These are phyloP conservation scores for Madurella fahalii DNA, from an alignment of 2,329 filamentous ascomycete species.

Conservation along the genomic window DNA sequence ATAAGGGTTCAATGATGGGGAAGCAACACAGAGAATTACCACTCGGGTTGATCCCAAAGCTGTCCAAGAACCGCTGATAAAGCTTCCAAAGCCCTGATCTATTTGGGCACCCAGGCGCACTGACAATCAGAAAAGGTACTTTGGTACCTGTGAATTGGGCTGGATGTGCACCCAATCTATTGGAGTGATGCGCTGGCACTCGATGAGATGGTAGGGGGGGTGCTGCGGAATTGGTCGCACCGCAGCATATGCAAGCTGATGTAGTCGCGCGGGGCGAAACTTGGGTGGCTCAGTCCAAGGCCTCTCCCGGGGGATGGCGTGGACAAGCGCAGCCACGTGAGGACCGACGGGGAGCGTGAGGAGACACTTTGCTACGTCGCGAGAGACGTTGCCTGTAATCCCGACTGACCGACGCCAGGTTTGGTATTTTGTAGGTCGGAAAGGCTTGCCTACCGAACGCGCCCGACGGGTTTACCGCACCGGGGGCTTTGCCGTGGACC, in stretches of 20 bases:
- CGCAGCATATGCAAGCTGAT: slow-evolving; percentile 59
- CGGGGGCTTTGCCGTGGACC: slow-evolving; percentile 24
- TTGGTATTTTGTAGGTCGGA: slow-evolving; percentile 25
- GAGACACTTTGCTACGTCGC: slow-evolving; percentile 18
- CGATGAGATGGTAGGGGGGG: slow-evolving; percentile 47
- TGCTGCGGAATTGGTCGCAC: slow-evolving; percentile 50
- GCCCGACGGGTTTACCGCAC: neutral
- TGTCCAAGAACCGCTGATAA: slow-evolving; percentile 21
- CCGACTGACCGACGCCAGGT: slow-evolving; percentile 10
- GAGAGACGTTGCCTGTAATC: slow-evolving; percentile 24
- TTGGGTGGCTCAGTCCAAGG: slow-evolving; percentile 34
- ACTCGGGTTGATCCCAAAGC: slow-evolving; percentile 16
- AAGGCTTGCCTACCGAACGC: slow-evolving; percentile 22
- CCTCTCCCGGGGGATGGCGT: slow-evolving; percentile 32
- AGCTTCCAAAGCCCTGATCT: slow-evolving; percentile 30
- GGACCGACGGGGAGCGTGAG: slow-evolving; percentile 17
- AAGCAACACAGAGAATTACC: slow-evolving; percentile 14
- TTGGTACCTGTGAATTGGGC: slow-evolving; percentile 43
- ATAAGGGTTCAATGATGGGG: slow-evolving; percentile 10
- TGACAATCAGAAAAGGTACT: slow-evolving; percentile 36
- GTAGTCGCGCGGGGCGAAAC: slow-evolving; percentile 39
- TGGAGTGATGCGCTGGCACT: slow-evolving; percentile 61
- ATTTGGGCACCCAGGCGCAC: slow-evolving; percentile 44
- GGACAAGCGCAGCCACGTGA: slow-evolving; percentile 44
- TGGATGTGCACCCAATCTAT: slow-evolving; percentile 51